These are phyloP conservation scores for Cyclaneusma minus DNA, from an alignment of 2,329 filamentous ascomycete genomes.

Conservation along the genomic window DNA sequence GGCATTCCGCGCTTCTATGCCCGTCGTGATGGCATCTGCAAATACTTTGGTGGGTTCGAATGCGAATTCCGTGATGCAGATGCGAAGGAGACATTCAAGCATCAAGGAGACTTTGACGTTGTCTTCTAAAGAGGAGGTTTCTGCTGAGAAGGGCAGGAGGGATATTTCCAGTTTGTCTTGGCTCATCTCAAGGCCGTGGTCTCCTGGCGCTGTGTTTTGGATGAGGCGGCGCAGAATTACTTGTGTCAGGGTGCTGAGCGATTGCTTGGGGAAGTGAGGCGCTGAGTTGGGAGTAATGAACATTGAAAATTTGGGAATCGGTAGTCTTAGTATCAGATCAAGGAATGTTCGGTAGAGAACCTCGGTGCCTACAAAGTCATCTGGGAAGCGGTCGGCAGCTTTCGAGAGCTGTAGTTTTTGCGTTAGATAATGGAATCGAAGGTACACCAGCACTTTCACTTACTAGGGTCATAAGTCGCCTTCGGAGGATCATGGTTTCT, in stretches of 20 bases:
- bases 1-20: constrained; percentile 31
- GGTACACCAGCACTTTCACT: constrained; percentile 1
- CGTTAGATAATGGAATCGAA: not conserved
- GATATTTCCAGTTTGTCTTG: constrained; percentile 32
- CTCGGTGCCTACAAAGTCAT: constrained; percentile 28
- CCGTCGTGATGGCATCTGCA: constrained; percentile 25
- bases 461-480: constrained; percentile 15
- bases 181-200: constrained; percentile 25
- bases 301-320: constrained; percentile 21
- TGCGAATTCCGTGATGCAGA: constrained; percentile 42
- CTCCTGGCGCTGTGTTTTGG: constrained; percentile 19
- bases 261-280: constrained; percentile 19
- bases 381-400: constrained; percentile 22
- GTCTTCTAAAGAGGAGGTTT: constrained; percentile 27
- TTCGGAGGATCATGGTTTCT: constrained; percentile 15
- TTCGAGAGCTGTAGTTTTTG: constrained; percentile 13
- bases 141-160: constrained; percentile 38
- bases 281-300: constrained; percentile 24
- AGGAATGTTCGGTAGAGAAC: constrained; percentile 32
- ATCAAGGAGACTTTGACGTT: constrained; percentile 42
- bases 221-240: constrained; percentile 33
- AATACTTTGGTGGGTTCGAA: constrained; percentile 23
- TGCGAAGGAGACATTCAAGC: constrained; percentile 44
- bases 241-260: constrained; percentile 33
- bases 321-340: constrained; percentile 21